Percentiles rank a stretch among this genome's conserved stretches.
These are phyloP conservation scores for Ustilago vetiveriae DNA, from an alignment of 1,284 basidiomycete species.

Conservation along the genomic window DNA sequence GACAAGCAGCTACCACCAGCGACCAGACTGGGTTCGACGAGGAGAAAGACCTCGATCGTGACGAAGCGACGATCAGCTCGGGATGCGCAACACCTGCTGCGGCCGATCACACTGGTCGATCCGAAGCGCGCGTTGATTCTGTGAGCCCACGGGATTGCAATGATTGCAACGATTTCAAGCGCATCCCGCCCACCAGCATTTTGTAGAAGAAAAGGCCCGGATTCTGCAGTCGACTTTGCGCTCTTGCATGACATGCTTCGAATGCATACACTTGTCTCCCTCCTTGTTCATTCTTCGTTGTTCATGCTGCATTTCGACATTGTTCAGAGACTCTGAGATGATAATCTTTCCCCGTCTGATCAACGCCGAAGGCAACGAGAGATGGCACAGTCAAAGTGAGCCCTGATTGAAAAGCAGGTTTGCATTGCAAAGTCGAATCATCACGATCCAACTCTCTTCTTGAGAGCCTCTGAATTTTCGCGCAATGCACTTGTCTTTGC, in stretches of 20 bases:
- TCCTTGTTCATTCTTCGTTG: background rate
- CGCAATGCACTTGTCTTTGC: slow-evolving; percentile 16
- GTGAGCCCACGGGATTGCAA: slow-evolving; percentile 19
- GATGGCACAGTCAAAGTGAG: too few relatives aligned
- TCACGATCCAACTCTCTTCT: slow-evolving; percentile 14
- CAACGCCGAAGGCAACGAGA: too few relatives aligned
- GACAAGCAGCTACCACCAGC: slow-evolving; percentile 3
- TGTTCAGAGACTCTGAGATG: background rate
- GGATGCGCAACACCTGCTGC: slow-evolving; percentile 26
- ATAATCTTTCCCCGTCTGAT: background rate
- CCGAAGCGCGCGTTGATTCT: too few relatives aligned
- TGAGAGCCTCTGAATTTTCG: slow-evolving; percentile 1
- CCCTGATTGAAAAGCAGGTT: too few relatives aligned
- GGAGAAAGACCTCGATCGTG: slow-evolving; percentile 21
- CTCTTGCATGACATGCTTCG: too few relatives aligned
- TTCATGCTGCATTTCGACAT: background rate
- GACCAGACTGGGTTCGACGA: slow-evolving; percentile 14
- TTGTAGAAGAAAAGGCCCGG: slow-evolving; percentile 2
- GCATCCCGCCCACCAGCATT: slow-evolving; percentile 41
- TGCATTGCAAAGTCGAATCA: too few relatives aligned
- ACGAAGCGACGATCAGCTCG: slow-evolving; percentile 6
- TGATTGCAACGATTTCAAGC: slow-evolving; percentile 30
- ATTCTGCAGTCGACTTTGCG: too few relatives aligned
- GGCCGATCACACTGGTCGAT: too few relatives aligned
- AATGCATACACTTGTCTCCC: too few relatives aligned